Base-by-base conservation (phyloP, 2,329 filamentous ascomycete genomes). In the Xylariaceae sp. region DNA sequence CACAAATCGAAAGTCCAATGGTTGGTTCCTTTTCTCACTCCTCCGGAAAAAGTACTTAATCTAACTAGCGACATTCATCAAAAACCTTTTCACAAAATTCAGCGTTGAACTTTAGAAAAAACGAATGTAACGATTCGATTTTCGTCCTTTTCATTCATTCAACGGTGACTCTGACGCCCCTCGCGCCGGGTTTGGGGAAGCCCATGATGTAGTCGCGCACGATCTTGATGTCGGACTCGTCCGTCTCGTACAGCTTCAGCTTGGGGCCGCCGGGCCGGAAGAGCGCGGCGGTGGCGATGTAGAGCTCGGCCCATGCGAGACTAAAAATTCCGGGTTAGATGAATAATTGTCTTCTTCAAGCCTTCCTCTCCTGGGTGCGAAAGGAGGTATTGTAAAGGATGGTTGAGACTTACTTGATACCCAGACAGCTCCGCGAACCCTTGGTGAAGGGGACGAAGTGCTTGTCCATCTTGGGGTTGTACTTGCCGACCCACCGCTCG, bases 381-480 rank as follows among this genome's bases (percentile, higher is more conserved):
- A 29, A 8, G 39, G 27, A n/a, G n/a, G n/a, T n/a, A n/a, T n/a
- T n/a, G 21, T 34, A 34, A 5, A 43, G 21, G 31, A 34, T 29
- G n/a, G 29, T 31, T n/a, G 35, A 39, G n/a, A 36, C 35, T 5
- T 34, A 36, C n/a, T 47, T 47, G 4, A 36, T 41, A 6, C 44
- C 44, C 7, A 47, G 19, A 27, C 44, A 47, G 14, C 14, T 37
- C 14, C 44, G 38, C 16, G 30, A 35, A 4, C 44, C 44, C 34
- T 34, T 47, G 27, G 41, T 39, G 8, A 47, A 47, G 17, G 30
- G 34, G 9, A 47, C 41, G 4, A 47, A 31, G 12, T 38, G 44
- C 21, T 42, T 47, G 5, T 44, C 44, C 5, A 44, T 15, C 14
- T 34, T 35, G 33, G 41, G 44, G 4, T 29, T 31, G 3, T 39